These are phyloP conservation scores for Cryphonectria naterciae DNA, from an alignment of 2,329 filamentous ascomycete species.

Conservation along the genomic window DNA sequence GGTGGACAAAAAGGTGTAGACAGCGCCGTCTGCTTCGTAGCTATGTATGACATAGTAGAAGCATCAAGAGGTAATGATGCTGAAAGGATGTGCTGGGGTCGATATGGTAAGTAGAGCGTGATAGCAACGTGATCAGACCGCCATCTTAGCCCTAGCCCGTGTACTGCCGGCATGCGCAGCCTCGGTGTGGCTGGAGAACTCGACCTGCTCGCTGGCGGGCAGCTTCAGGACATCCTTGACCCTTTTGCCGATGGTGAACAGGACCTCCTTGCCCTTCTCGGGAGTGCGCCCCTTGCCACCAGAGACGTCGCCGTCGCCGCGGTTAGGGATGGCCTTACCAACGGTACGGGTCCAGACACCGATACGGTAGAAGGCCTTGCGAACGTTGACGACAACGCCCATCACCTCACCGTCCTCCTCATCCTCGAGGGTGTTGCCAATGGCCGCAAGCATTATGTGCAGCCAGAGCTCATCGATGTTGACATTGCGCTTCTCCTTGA, in stretches of 20 bases:
- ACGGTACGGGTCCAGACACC: constrained; percentile 96
- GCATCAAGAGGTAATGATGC: constrained; percentile 6
- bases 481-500: constrained; percentile 91
- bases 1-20: background rate
- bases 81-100: constrained; percentile 6
- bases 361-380: constrained; percentile 97
- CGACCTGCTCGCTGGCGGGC: constrained; percentile 74
- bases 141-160: constrained; percentile 92
- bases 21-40: background rate
- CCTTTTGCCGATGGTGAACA: constrained; percentile 80
- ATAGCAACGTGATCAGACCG: constrained; percentile 60
- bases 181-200: constrained; percentile 97
- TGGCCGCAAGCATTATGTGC: constrained; percentile 93
- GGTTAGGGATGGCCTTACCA: constrained; percentile 78
- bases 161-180: constrained; percentile 91
- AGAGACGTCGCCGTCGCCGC: constrained; percentile 72
- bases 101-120: constrained; percentile 10
- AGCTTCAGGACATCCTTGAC: constrained; percentile 94
- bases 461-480: constrained; percentile 97
- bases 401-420: constrained; percentile 96
- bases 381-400: constrained; percentile 98
- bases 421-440: constrained; percentile 95
- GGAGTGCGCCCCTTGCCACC: constrained; percentile 76
- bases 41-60: background rate
- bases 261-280: constrained; percentile 84